phyloP scores from a whole-genome alignment of 192 early-diverging fungal species.

The Backusella sp. region DNA sequence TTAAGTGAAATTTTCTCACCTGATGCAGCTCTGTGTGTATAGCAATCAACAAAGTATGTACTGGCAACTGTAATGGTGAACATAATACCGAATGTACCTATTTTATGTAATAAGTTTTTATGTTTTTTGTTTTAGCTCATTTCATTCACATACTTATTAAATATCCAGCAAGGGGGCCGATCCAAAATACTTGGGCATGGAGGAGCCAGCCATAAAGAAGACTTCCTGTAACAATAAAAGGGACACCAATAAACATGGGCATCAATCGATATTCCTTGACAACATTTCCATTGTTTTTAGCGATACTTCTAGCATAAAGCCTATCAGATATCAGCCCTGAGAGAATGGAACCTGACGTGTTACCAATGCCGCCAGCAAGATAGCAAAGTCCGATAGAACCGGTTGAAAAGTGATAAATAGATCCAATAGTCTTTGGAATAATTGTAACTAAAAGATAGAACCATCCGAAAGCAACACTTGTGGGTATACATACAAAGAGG shows the following conservation, averaged over 20 bases:
- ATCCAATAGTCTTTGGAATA: conserved; percentile 41
- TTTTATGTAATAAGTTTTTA: neutral
- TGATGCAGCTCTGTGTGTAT: conserved; percentile 11
- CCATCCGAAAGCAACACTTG: conserved; percentile 46
- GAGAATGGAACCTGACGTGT: conserved; percentile 36
- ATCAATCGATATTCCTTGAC: conserved; percentile 11
- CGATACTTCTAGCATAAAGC: neutral
- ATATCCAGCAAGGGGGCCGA: conserved; percentile 11
- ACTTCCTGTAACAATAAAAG: conserved; percentile 13
- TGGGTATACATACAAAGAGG: conserved; percentile 22
- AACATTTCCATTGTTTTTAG: neutral
- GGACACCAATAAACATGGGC: conserved; percentile 6
- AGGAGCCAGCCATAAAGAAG: conserved; percentile 25
- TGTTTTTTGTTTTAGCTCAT: neutral
- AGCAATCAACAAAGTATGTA: conserved; percentile 17
- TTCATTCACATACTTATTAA: neutral
- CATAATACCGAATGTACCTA: conserved; percentile 20
- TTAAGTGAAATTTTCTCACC: neutral
- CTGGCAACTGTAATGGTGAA: conserved; percentile 21
- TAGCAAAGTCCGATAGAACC: conserved; percentile 49
- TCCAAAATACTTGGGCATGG: neutral
- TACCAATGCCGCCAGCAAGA: conserved; percentile 46
- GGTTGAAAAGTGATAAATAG: conserved; percentile 41
- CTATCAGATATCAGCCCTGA: conserved; percentile 35
- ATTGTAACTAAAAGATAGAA: conserved; percentile 50